These are phyloP conservation scores for Nemania sp. DNA, from an alignment of 2,329 filamentous ascomycete genomes.

Conservation along the genomic window DNA sequence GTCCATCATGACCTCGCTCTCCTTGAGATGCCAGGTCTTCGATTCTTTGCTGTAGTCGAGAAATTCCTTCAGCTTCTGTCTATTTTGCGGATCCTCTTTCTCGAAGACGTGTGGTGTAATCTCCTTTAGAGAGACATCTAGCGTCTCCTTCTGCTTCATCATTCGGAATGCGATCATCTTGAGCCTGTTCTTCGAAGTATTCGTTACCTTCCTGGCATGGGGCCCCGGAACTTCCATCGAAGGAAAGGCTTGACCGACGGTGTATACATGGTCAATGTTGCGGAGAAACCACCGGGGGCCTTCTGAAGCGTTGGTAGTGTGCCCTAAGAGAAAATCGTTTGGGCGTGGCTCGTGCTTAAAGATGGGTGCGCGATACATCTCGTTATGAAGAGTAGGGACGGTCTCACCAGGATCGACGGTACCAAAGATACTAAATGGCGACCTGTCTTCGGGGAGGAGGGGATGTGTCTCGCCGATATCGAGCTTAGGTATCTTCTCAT, in stretches of 20 bases:
- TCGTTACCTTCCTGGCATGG: conserved; percentile 94
- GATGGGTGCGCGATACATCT: conserved; percentile 93
- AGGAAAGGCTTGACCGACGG: conserved; percentile 93
- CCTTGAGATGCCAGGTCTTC: conserved; percentile 85
- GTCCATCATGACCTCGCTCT: conserved; percentile 80
- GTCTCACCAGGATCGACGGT: conserved; percentile 91
- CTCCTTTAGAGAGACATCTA: conserved; percentile 79
- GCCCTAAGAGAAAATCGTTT: conserved; percentile 88
- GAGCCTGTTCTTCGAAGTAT: conserved; percentile 94
- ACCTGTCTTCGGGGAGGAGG: conserved; percentile 91
- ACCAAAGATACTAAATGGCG: conserved; percentile 94
- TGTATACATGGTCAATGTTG: conserved; percentile 89
- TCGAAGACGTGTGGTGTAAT: conserved; percentile 94
- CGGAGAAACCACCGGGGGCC: conserved; percentile 85
- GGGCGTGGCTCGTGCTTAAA: conserved; percentile 84
- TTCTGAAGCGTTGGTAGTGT: conserved; percentile 81
- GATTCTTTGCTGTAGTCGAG: conserved; percentile 88
- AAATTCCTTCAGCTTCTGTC: conserved; percentile 97
- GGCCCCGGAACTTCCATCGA: conserved; percentile 92
- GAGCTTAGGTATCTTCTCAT: conserved; percentile 81
- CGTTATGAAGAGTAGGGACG: conserved; percentile 90
- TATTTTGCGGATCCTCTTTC: conserved; percentile 93
- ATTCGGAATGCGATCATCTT: conserved; percentile 96
- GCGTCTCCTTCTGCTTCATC: conserved; percentile 78
- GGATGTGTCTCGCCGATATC: conserved; percentile 92